These are phyloP conservation scores for Acanthamoeba sp. DNA, from an alignment of 208 protist genomes.

Conservation along the genomic window DNA sequence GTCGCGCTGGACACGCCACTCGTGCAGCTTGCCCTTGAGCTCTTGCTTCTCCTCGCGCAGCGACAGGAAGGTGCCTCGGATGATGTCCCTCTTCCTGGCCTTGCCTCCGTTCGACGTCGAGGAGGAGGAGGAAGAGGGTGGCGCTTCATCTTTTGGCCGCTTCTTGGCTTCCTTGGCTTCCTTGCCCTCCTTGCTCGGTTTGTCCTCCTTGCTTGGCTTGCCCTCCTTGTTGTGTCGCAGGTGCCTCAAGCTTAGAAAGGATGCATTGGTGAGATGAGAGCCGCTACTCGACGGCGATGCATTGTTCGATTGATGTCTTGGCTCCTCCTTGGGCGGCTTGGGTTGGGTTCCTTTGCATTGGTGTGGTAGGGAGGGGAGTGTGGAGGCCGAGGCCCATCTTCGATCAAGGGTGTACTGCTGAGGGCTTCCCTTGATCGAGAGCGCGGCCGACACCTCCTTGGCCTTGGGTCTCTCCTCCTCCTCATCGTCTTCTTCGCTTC, in stretches of 20 bases:
- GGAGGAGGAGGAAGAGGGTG: neutral
- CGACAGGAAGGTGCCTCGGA: neutral
- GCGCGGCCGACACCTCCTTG: neutral
- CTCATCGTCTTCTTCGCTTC: neutral
- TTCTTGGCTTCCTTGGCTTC: neutral
- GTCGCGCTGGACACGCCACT: neutral
- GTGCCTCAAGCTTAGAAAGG: neutral
- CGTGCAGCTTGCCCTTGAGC: slow-evolving; percentile 22
- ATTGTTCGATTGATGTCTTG: neutral
- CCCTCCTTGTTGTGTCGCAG: neutral
- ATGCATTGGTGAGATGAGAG: neutral
- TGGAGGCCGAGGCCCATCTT: neutral
- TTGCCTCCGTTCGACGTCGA: slow-evolving; percentile 2
- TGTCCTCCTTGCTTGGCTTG: neutral
- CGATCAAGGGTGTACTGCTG: slow-evolving; percentile 6
- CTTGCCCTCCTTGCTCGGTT: neutral
- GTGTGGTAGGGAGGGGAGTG: neutral
- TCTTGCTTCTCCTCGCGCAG: slow-evolving; percentile 54
- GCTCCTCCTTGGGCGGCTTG: neutral
- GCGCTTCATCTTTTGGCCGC: neutral
- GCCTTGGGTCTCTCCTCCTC: neutral
- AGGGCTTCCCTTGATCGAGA: neutral
- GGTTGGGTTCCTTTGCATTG: neutral
- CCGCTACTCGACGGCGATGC: neutral
- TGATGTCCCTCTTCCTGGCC: neutral